Conservation (phyloP, 257 asterid species). For the Striga asiatica region DNA sequence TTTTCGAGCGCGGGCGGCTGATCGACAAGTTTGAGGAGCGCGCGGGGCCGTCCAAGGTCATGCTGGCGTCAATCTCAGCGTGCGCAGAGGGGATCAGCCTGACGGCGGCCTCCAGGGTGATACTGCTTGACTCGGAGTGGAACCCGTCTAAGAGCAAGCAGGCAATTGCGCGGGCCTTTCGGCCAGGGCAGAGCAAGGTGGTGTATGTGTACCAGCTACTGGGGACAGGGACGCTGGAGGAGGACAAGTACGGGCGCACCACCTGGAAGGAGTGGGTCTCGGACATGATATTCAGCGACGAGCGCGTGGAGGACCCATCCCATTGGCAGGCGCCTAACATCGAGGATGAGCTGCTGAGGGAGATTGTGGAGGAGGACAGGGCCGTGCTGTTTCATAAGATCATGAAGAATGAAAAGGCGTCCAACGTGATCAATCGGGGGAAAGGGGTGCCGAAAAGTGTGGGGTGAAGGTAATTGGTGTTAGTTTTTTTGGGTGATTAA, state of each 20-base stretch:
- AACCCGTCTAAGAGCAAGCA: conserved; percentile 82
- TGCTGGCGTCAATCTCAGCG: conserved; percentile 76
- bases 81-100: conserved; percentile 79
- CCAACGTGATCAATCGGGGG: conserved; percentile 53
- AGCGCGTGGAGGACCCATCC: conserved; percentile 57
- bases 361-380: conserved; percentile 75
- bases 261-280: conserved; percentile 93
- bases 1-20: conserved; percentile 62
- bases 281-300: conserved; percentile 79
- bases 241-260: conserved; percentile 54
- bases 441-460: conserved; percentile 28
- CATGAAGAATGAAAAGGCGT: conserved; percentile 84
- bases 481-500: too few relatives aligned
- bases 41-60: conserved; percentile 54
- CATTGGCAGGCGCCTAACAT: conserved; percentile 75
- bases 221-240: conserved; percentile 65
- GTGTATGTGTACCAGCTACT: conserved; percentile 72
- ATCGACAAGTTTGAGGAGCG: conserved; percentile 75
- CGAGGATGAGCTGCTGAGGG: conserved; percentile 65
- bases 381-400: conserved; percentile 49
- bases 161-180: conserved; percentile 69
- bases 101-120: conserved; percentile 72
- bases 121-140: conserved; percentile 75
- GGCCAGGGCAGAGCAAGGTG: conserved; percentile 77
- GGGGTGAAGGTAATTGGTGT: neutral